Base-by-base conservation (phyloP, 768 basidiomycete species). In the Russula foetens region DNA sequence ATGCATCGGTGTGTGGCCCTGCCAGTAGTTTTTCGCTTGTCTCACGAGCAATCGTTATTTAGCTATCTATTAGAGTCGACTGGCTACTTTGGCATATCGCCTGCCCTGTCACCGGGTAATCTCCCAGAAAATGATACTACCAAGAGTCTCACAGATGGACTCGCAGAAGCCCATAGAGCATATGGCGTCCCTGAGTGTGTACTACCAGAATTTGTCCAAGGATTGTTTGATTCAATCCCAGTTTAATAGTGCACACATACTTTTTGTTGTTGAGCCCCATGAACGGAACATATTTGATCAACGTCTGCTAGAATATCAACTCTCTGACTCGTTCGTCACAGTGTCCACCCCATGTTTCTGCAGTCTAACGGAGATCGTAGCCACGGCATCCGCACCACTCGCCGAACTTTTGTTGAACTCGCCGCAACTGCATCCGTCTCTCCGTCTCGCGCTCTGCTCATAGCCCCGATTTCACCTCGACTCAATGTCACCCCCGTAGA, bases 251-350 rank as follows among this genome's bases (percentile, higher is more conserved):
- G 77, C 84, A 5, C 74, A 72, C 39, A 82, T 98, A 28, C 77
- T 98, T 14, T 91, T 98, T 67, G 92, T 98, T n/a, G 84, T 92
- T 0, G 94, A 95, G 68, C 79, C 84, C 4, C 81, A 83, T 44
- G 96, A 98, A 71, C 80, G 95, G 39, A 99, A 99, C 72, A 82
- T 96, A 5, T 98, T 98, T 70, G 96, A 98, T 71, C 96, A 99
- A 71, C 79, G 87, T 15, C 83, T 81, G 76, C 73, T 98, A 24
- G 92, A 98, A 72, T 97, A 92, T 63, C 86, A 92, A 62, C 76
- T 99, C 0, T 71, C 92, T 0, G 84, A 92, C 67, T 81, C 73
- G 93, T 93, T 69, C 50, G 80, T 73, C 21, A 28, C 46, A 1
- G 19, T 38, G 19, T n/a, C 29, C 28, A 4, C 28, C 29, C 12